These are phyloP conservation scores for Chaetomium fimeti DNA, from an alignment of 495 filamentous ascomycete genomes.

Conservation along the genomic window DNA sequence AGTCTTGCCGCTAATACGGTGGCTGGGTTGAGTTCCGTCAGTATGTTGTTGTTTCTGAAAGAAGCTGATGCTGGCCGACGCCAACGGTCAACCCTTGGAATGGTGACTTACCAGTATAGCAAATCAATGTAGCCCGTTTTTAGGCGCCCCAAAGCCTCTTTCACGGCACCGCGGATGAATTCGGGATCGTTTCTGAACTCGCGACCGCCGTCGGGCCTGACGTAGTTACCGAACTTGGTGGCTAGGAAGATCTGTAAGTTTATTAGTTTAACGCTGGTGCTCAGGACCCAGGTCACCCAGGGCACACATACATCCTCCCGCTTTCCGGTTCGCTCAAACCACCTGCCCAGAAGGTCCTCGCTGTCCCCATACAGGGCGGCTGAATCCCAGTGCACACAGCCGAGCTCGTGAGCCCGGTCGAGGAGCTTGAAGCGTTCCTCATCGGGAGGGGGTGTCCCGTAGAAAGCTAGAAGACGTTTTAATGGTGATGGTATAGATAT, in stretches of 20 bases:
- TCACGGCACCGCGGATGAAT: slow-evolving; percentile 54
- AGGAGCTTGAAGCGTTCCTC: slow-evolving; percentile 43
- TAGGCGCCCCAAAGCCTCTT: slow-evolving; percentile 50
- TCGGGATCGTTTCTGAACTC: slow-evolving; percentile 40
- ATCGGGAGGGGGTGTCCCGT: slow-evolving; percentile 39
- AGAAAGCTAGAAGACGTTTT: slow-evolving; percentile 28
- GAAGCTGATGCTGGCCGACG: too few relatives aligned
- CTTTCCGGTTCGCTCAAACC: slow-evolving; percentile 40
- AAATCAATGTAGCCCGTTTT: slow-evolving; percentile 54
- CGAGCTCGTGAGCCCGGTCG: slow-evolving; percentile 41
- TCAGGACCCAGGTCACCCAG: too few relatives aligned
- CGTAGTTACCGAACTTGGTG: slow-evolving; percentile 47
- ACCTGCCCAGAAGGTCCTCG: slow-evolving; percentile 49
- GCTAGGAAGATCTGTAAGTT: slow-evolving; percentile 49
- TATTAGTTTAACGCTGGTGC: background rate
- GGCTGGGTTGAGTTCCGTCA: background rate
- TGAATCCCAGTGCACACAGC: slow-evolving; percentile 47
- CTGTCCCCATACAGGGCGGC: slow-evolving; percentile 44
- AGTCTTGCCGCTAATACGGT: slow-evolving; percentile 25
- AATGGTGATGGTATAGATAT: background rate
- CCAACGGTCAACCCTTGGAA: too few relatives aligned
- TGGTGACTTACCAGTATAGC: slow-evolving; percentile 19
- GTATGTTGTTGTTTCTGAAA: background rate
- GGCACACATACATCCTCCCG: slow-evolving; percentile 11
- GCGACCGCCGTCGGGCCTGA: slow-evolving; percentile 21